A percentile compares a stretch with the other conserved stretches of the same genome.
Conservation (phyloP, 2,329 filamentous ascomycete genomes). For the Orbilia javanica region DNA sequence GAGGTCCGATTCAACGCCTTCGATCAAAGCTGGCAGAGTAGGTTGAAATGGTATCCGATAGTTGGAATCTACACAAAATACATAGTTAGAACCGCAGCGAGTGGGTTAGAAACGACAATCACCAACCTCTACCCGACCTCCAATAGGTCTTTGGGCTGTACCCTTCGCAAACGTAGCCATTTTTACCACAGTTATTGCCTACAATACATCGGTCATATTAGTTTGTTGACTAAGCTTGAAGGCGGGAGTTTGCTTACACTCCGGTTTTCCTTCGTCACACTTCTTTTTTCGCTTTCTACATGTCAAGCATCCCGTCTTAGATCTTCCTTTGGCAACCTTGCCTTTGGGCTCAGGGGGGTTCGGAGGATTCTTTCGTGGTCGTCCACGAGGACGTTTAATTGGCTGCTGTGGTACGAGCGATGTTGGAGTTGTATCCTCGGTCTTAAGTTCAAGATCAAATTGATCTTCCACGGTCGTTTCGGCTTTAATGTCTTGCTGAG, state of each 20-base stretch:
- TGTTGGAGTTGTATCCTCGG: conserved; percentile 36
- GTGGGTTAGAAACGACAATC: conserved; percentile 52
- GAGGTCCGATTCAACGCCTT: conserved; percentile 82
- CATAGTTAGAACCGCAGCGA: neutral
- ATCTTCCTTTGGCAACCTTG: conserved; percentile 82
- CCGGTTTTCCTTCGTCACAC: conserved; percentile 77
- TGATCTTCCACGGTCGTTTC: conserved; percentile 28
- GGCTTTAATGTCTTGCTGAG: conserved; percentile 42
- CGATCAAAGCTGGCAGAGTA: conserved; percentile 71
- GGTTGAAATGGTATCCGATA: conserved; percentile 48
- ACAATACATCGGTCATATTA: conserved; percentile 52
- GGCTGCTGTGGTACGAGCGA: conserved; percentile 31
- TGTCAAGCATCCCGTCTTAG: conserved; percentile 77
- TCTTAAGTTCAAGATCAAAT: conserved; percentile 38
- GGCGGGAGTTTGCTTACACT: conserved; percentile 70
- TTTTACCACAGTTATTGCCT: conserved; percentile 93
- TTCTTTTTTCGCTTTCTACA: conserved; percentile 79
- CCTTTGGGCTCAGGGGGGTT: conserved; percentile 71
- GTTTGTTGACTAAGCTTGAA: conserved; percentile 30
- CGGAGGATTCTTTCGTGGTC: conserved; percentile 84
- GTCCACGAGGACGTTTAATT: conserved; percentile 77
- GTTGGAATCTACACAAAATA: conserved; percentile 28
- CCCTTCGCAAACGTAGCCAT: conserved; percentile 89
- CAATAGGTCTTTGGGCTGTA: conserved; percentile 88
- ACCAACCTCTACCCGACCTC: conserved; percentile 77